phyloP scores from a whole-genome alignment of 1,284 basidiomycete genomes.

The Malassezia sp. region DNA sequence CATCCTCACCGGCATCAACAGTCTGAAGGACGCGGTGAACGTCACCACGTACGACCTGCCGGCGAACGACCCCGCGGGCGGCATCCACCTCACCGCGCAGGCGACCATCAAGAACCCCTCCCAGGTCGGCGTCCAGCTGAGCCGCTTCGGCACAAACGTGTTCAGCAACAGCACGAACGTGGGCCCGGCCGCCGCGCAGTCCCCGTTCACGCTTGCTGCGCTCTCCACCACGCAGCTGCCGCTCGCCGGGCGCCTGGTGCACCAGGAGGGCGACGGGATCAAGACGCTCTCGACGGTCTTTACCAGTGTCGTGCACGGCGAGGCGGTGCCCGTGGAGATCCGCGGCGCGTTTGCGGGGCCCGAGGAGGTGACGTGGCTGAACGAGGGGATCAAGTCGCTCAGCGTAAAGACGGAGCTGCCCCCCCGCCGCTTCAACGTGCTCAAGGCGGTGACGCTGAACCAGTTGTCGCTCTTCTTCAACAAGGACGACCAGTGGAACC shows the following conservation, averaged over 20 bases:
- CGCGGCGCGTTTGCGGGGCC: slow-evolving; percentile 59
- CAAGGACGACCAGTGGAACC: slow-evolving; percentile 50
- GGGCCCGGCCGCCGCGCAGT: slow-evolving; percentile 54
- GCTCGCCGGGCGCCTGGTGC: slow-evolving; percentile 58
- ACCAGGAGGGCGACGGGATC: slow-evolving; percentile 55
- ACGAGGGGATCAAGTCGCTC: slow-evolving; percentile 62
- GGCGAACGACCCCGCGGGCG: slow-evolving; percentile 62
- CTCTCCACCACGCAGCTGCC: slow-evolving; percentile 54
- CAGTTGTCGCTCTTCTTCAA: slow-evolving; percentile 59
- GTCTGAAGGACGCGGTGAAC: slow-evolving; percentile 56
- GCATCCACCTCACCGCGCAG: slow-evolving; percentile 59
- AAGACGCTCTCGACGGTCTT: slow-evolving; percentile 58
- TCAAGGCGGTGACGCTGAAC: slow-evolving; percentile 58
- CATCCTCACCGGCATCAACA: slow-evolving; percentile 62
- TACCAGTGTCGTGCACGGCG: slow-evolving; percentile 62
- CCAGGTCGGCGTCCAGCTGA: slow-evolving; percentile 62
- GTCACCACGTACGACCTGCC: slow-evolving; percentile 65
- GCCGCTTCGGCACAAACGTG: slow-evolving; percentile 57
- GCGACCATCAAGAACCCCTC: slow-evolving; percentile 61
- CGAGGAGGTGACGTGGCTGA: slow-evolving; percentile 59
- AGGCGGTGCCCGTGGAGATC: slow-evolving; percentile 57
- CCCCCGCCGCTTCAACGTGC: slow-evolving; percentile 58
- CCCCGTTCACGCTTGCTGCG: slow-evolving; percentile 55
- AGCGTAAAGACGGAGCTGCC: slow-evolving; percentile 57
- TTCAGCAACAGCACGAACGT: slow-evolving; percentile 54